Base-by-base conservation (phyloP, 177 flowering plant genomes). In the Vitis hybrid region DNA sequence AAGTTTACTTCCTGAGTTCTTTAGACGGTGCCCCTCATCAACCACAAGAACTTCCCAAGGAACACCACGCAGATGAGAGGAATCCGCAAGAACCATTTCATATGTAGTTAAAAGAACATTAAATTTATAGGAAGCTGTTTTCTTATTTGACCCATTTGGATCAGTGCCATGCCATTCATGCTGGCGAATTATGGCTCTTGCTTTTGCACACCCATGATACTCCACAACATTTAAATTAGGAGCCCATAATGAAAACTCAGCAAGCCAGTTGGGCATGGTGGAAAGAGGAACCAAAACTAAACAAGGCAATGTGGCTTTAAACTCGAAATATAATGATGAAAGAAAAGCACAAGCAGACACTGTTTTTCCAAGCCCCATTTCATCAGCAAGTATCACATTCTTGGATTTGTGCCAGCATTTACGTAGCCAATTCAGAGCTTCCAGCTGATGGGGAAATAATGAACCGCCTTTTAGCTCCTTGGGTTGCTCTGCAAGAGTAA, bases 21-120 rank as follows among this genome's bases (percentile, higher is more conserved):
- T 96, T 79, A 96, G 79, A 45, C 99, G 95, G 71, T 96, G 99
- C 30, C 99, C 99, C 85, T 96, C 99, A 82, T 96, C 99, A 80
- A 96, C 99, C 65, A 96, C 82, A 76, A 96, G 97, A 80, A 96
- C 97, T 80, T 96, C 99, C 99, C 99, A 96, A 13, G 97, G 97
- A 79, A 96, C 91, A 45, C 87, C 91, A 66, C 97, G 93, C 69
- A 96, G 73, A 81, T 91, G 88, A 63, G 89, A 81, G 26, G 93
- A 83, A 76, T 96, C 99, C 62, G 90, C 95, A 71, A 96, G 92
- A 65, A 96, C 86, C 99, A 96, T 96, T 77, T 96, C 99, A 70
- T 94, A 96, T 60, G 99, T 92, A 67, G 99, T 96, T 73, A 96
- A 78, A 30, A 96, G 88, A 66, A 96, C 98, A 84, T 96, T 85